A percentile compares a stretch with the other conserved stretches of the same genome.
Conservation (phyloP, 163 green algal species). For the Chlorella variabilis region DNA sequence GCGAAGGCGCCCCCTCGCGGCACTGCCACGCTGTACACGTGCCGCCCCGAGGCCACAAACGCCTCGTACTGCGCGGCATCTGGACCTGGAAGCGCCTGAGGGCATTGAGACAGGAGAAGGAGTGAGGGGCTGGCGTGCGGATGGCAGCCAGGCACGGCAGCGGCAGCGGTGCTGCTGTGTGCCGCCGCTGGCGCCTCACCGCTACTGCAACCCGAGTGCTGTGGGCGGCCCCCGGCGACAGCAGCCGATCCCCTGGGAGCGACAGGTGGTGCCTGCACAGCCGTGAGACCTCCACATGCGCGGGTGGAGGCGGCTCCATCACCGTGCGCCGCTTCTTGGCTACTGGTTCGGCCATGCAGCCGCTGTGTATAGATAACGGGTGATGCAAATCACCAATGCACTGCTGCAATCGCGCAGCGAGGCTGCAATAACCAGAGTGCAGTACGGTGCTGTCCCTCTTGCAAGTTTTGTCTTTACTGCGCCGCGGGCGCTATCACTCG, state of each 20-base stretch:
- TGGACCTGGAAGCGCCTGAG: constrained; percentile 8
- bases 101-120: too few relatives aligned
- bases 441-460: too few relatives aligned
- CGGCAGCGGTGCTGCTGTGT: background rate
- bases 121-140: background rate
- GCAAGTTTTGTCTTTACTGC: too few relatives aligned
- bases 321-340: constrained; percentile 18
- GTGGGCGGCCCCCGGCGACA: constrained; percentile 29
- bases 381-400: too few relatives aligned
- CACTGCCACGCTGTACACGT: constrained; percentile 4
- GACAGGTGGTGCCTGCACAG: background rate
- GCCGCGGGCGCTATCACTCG: too few relatives aligned
- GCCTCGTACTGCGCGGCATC: constrained; percentile 18
- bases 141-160: background rate
- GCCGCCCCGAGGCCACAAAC: constrained; percentile 18
- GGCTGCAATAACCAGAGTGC: too few relatives aligned
- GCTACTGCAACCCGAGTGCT: constrained; percentile 36
- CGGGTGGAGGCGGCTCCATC: background rate
- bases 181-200: constrained; percentile 2
- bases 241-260: background rate
- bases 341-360: too few relatives aligned
- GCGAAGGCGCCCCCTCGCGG: constrained; percentile 6
- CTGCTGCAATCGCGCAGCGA: too few relatives aligned
- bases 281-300: constrained; percentile 1
- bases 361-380: too few relatives aligned